A percentile compares a stretch with the other conserved stretches of the same genome.
Conservation (phyloP, 2,329 filamentous ascomycete species). For the Alternaria panax region DNA sequence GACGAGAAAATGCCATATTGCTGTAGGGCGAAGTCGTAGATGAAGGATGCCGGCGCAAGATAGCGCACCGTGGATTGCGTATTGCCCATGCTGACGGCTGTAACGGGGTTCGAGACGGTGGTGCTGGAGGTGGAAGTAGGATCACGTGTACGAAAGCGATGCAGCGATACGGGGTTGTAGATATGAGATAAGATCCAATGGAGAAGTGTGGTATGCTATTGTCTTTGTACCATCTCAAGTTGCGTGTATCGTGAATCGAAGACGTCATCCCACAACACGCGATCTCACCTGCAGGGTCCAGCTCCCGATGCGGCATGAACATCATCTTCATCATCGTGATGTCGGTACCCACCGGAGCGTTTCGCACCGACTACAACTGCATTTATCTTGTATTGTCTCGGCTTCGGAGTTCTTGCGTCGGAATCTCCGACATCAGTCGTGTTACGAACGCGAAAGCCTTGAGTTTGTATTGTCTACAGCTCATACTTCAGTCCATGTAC, state of each 20-base stretch:
- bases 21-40: conserved; percentile 65
- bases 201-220: not conserved
- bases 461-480: not conserved
- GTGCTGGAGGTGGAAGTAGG: not conserved
- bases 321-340: conserved; percentile 11
- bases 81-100: conserved; percentile 47
- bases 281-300: conserved; percentile 13
- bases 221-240: not conserved
- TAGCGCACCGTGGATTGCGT: conserved; percentile 62
- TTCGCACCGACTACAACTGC: not conserved
- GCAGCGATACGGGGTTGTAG: not conserved
- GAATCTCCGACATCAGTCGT: not conserved
- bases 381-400: conserved; percentile 1
- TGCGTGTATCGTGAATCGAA: conserved; percentile 5
- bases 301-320: conserved; percentile 9
- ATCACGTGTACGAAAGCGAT: not conserved
- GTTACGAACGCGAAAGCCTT: not conserved
- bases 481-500: not conserved
- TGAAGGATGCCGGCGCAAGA: conserved; percentile 63
- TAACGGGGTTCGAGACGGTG: not conserved
- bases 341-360: not conserved
- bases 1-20: conserved; percentile 65
- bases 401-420: not conserved
- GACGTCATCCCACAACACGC: conserved; percentile 12
- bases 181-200: not conserved